Evolutionary conservation across 2,329 filamentous ascomycete genomes (phyloP).

Genomic region (Apiospora sp.): DNA sequence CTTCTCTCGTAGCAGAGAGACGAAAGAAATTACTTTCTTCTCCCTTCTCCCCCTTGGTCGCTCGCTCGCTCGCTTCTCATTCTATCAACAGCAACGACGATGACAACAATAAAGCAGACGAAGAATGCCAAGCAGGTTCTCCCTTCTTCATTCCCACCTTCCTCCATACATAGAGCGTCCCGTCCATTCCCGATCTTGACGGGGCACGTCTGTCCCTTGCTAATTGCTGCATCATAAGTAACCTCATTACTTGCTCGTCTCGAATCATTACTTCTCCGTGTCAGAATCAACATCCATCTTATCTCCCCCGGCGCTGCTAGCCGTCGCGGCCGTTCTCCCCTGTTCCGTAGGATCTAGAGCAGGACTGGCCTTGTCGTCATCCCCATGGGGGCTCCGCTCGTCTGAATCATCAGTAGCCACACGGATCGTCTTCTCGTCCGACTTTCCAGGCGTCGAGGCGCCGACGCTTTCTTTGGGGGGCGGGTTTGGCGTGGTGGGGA

Average conservation of each 20-base stretch:
- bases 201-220: background rate
- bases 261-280: slow-evolving; percentile 31
- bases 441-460: slow-evolving; percentile 28
- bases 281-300: slow-evolving; percentile 44
- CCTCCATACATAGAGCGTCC: no score
- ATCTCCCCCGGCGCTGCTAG: slow-evolving; percentile 33
- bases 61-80: background rate
- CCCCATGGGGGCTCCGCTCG: slow-evolving; percentile 6
- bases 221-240: background rate
- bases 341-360: slow-evolving; percentile 32
- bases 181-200: background rate
- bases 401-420: slow-evolving; percentile 14
- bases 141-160: background rate
- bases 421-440: slow-evolving; percentile 29
- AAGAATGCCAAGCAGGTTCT: background rate
- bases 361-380: slow-evolving; percentile 21
- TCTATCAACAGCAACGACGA: background rate
- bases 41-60: background rate
- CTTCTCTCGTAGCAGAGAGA: no score
- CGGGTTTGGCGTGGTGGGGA: slow-evolving; percentile 52
- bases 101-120: background rate
- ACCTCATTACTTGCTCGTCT: slow-evolving; percentile 9
- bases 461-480: slow-evolving; percentile 36
- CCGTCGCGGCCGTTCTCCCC: background rate
- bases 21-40: background rate